Conservation (phyloP, 2,329 filamentous ascomycete species). For the Corniculantispora saksenae region DNA sequence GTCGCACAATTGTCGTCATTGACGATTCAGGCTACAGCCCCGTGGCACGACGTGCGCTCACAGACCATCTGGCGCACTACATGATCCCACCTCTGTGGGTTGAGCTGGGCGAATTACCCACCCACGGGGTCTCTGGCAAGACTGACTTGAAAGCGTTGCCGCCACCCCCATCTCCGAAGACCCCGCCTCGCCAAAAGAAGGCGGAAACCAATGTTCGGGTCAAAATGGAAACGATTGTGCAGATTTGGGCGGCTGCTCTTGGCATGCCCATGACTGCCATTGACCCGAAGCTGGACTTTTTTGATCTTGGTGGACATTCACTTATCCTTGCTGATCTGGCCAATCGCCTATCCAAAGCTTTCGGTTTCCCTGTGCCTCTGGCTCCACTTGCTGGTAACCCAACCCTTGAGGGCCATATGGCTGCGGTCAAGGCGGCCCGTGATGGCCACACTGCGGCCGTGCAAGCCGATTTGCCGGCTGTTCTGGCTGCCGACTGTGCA, state of each 20-base stretch:
- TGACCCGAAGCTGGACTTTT: slow-evolving; percentile 74
- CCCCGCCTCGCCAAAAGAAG: slow-evolving; percentile 42
- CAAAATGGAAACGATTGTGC: slow-evolving; percentile 65
- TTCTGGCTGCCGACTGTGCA: slow-evolving; percentile 65
- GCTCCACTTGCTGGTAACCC: slow-evolving; percentile 69
- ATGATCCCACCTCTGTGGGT: slow-evolving; percentile 84
- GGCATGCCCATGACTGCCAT: slow-evolving; percentile 64
- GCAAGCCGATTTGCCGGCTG: slow-evolving; percentile 71
- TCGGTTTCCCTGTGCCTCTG: slow-evolving; percentile 73
- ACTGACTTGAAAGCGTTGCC: slow-evolving; percentile 73
- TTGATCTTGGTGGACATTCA: slow-evolving; percentile 79
- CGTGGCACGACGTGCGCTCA: slow-evolving; percentile 63
- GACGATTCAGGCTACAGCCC: slow-evolving; percentile 73
- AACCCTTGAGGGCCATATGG: slow-evolving; percentile 71
- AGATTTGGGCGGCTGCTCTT: slow-evolving; percentile 71
- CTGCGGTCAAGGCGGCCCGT: slow-evolving; percentile 68
- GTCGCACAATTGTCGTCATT: slow-evolving; percentile 64
- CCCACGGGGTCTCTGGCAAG: slow-evolving; percentile 78
- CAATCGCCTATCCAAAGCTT: slow-evolving; percentile 66
- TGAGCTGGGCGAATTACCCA: slow-evolving; percentile 68
- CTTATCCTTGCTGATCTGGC: slow-evolving; percentile 75
- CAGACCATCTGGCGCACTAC: slow-evolving; percentile 72
- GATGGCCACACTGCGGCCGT: slow-evolving; percentile 74
- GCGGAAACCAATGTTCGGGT: slow-evolving; percentile 63
- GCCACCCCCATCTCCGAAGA: slow-evolving; percentile 57